Evolutionary conservation across 441 rosid species (phyloP).

Genomic region (Kokia cookei): DNA sequence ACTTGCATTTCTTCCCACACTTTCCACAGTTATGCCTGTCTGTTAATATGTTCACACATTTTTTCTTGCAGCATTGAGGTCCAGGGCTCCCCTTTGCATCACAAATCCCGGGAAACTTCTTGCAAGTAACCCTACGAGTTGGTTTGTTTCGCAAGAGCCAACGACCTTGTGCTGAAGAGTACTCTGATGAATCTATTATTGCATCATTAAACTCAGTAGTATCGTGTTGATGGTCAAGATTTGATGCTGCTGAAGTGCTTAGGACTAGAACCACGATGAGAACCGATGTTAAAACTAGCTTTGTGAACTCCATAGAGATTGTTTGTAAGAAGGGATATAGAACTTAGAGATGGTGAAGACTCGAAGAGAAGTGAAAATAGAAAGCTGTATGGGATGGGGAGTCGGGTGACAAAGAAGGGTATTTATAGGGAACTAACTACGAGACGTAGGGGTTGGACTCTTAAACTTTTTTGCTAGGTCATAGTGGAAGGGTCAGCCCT

Average conservation of each 20-base stretch:
- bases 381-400: neutral
- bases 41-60: neutral
- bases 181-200: neutral
- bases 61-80: constrained; percentile 7
- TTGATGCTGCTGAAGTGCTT: neutral
- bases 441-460: neutral
- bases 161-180: neutral
- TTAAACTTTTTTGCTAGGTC: neutral
- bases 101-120: neutral
- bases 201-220: neutral
- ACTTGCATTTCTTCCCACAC: constrained; percentile 9
- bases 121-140: neutral
- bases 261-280: neutral
- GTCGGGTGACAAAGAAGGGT: neutral
- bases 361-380: neutral
- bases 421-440: neutral
- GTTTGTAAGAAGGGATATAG: neutral
- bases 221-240: neutral
- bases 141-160: neutral
- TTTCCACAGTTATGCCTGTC: neutral
- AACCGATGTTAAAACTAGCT: neutral
- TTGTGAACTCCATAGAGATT: neutral
- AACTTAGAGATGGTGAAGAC: neutral
- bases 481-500: neutral
- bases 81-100: neutral